Conservation (phyloP, 805 yeast species). For the Pichia eremophila region DNA sequence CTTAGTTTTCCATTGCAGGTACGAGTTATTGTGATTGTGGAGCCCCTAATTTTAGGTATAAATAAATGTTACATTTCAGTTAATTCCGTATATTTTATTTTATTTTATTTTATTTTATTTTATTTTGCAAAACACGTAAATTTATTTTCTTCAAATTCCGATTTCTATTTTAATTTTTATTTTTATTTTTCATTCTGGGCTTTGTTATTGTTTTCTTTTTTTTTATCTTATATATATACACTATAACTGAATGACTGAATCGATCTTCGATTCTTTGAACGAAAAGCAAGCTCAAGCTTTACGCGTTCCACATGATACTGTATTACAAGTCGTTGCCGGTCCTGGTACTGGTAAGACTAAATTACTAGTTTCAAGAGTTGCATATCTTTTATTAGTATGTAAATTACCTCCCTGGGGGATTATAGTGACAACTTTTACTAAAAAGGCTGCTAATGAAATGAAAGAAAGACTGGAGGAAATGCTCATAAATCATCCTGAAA, state of each 20-base stretch:
- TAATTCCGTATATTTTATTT: too few relatives aligned
- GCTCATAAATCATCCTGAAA: constrained; percentile 23
- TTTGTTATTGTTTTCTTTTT: background rate
- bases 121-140: too few relatives aligned
- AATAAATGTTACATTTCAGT: too few relatives aligned
- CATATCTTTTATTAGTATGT: constrained; percentile 46
- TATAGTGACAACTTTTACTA: constrained; percentile 86
- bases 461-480: constrained; percentile 41
- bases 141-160: too few relatives aligned
- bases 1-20: too few relatives aligned
- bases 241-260: background rate
- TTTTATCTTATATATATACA: background rate
- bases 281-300: constrained; percentile 36
- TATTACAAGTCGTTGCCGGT: constrained; percentile 47
- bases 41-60: too few relatives aligned
- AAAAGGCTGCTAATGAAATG: constrained; percentile 87
- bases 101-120: too few relatives aligned
- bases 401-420: constrained; percentile 51
- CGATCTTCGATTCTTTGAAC: constrained; percentile 24
- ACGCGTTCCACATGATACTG: constrained; percentile 28
- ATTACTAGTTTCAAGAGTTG: constrained; percentile 72
- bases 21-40: too few relatives aligned
- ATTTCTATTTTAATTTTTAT: too few relatives aligned
- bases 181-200: too few relatives aligned
- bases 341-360: constrained; percentile 74